A percentile compares a stretch with the other conserved stretches of the same genome.
These are phyloP conservation scores for Sequoiadendron giganteum DNA, from an alignment of 75 land plant genomes.

Conservation along the genomic window DNA sequence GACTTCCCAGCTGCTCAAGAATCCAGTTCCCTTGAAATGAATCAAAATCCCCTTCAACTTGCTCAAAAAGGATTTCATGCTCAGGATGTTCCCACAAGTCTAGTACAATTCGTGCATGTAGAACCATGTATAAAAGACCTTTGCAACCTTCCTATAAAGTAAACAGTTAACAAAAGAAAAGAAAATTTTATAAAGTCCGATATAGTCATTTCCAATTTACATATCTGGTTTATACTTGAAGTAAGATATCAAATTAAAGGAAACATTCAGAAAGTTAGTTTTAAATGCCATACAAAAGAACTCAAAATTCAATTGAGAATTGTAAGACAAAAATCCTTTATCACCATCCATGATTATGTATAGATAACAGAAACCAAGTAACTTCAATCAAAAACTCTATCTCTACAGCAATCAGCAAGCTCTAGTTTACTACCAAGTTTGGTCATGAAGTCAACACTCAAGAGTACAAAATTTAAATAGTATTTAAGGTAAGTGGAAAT, in stretches of 20 bases:
- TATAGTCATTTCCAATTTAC: background rate
- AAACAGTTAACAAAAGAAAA: background rate
- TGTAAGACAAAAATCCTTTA: background rate
- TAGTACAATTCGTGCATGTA: conserved; percentile 96
- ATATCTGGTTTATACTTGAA: conserved; percentile 1
- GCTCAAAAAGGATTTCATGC: conserved; percentile 82
- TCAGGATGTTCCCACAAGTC: conserved; percentile 80
- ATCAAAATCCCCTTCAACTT: conserved; percentile 98
- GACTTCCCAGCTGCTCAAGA: conserved; percentile 78
- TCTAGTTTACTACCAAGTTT: background rate
- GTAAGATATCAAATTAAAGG: background rate
- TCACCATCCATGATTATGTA: background rate
- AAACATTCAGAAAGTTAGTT: background rate
- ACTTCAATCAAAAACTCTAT: background rate
- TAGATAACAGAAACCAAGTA: background rate
- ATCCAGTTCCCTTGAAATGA: conserved; percentile 86
- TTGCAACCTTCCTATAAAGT: conserved; percentile 95
- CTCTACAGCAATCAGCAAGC: background rate
- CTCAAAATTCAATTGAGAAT: background rate
- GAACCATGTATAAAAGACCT: conserved; percentile 92
- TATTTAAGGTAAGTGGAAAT: background rate
- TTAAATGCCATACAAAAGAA: background rate
- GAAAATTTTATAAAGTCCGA: background rate
- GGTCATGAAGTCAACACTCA: background rate
- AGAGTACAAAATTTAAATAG: background rate